Evolutionary conservation across 139 green algal genomes (phyloP).

Genomic region (Ettlia oleoabundans): DNA sequence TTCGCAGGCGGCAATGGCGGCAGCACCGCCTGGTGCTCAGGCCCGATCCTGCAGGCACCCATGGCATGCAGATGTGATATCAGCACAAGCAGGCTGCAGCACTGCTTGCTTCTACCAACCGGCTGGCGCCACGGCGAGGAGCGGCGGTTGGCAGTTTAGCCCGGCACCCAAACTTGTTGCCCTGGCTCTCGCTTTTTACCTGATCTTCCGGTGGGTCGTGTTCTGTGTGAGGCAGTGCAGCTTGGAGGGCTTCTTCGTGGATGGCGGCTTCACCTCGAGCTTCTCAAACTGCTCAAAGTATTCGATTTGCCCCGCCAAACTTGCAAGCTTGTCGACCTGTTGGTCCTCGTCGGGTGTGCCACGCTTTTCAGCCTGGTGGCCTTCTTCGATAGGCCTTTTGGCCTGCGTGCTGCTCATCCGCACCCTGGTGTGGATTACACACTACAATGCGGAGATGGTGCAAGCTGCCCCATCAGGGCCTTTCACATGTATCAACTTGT

Average conservation of each 20-base stretch:
- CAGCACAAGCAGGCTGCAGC: too few relatives aligned
- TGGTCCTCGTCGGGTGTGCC: neutral
- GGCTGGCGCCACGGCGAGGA: constrained; percentile 4
- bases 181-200: neutral
- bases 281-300: neutral
- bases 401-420: neutral
- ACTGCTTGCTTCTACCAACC: too few relatives aligned
- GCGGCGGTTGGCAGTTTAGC: too few relatives aligned
- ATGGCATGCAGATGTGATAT: neutral
- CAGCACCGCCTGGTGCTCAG: constrained; percentile 61
- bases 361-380: neutral
- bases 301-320: neutral
- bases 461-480: too few relatives aligned
- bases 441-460: too few relatives aligned
- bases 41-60: constrained; percentile 44
- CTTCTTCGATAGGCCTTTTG: neutral
- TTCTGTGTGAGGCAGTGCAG: constrained; percentile 25
- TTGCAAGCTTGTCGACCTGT: neutral
- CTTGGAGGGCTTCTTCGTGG: neutral
- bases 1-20: constrained; percentile 17
- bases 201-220: constrained; percentile 23
- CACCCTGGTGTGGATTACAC: too few relatives aligned
- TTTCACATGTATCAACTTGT: too few relatives aligned
- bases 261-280: neutral
- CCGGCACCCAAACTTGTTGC: too few relatives aligned